Percentiles rank a stretch among this genome's conserved stretches.
Conservation (phyloP, 257 asterid species). For the Phtheirospermum japonicum region DNA sequence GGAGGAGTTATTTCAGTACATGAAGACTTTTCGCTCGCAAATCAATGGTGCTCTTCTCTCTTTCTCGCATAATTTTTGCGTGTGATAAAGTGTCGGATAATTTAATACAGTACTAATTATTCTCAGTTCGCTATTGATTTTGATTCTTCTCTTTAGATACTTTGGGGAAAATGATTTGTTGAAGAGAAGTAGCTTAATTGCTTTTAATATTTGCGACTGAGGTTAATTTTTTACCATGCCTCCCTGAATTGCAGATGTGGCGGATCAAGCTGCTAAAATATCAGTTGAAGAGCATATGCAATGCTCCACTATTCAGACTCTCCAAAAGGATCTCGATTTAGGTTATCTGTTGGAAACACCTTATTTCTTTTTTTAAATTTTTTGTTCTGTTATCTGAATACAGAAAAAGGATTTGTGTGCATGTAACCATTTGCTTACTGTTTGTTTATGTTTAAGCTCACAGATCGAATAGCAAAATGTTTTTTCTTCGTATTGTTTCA, state of each 20-base stretch:
- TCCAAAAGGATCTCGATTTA: constrained; percentile 63
- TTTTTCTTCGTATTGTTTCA: background rate
- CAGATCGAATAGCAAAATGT: background rate
- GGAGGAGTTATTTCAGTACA: constrained; percentile 80
- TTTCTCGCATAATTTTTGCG: constrained; percentile 5
- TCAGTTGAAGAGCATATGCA: constrained; percentile 81
- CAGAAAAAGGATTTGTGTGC: background rate
- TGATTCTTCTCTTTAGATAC: constrained; percentile 18
- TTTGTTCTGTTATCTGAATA: constrained; percentile 13
- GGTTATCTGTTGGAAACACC: constrained; percentile 34
- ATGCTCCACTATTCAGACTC: constrained; percentile 51
- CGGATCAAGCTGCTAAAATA: constrained; percentile 78
- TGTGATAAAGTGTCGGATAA: constrained; percentile 4
- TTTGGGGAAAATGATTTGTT: constrained; percentile 1
- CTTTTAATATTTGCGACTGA: constrained; percentile 10
- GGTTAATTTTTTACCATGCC: background rate
- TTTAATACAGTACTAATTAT: background rate
- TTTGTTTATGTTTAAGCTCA: constrained; percentile 4
- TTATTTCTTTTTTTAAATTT: background rate
- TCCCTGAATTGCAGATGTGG: constrained; percentile 63
- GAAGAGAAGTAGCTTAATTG: constrained; percentile 13
- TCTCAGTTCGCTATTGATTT: background rate
- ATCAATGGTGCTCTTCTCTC: constrained; percentile 56
- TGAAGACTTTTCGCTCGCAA: constrained; percentile 85
- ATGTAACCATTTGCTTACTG: constrained; percentile 2